phyloP scores from a whole-genome alignment of 164 flowering plant species.

The Malania oleifera region DNA sequence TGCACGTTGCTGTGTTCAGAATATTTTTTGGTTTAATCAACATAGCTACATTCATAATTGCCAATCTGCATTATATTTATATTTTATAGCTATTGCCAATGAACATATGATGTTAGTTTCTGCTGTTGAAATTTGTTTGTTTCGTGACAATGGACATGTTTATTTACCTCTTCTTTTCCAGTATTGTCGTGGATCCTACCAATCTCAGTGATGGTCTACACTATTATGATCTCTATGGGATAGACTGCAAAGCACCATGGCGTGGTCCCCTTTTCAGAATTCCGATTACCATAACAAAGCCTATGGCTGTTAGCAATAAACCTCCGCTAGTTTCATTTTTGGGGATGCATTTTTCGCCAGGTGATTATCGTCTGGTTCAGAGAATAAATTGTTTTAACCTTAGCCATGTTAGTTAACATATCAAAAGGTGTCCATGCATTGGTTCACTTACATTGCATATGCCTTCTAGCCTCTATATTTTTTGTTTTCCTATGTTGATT shows the following conservation, averaged over 20 bases:
- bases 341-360: conserved; percentile 71
- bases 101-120: background rate
- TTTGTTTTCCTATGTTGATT: too few relatives aligned
- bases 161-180: conserved; percentile 26
- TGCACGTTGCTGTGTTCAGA: too few relatives aligned
- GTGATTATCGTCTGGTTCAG: conserved; percentile 22
- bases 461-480: too few relatives aligned
- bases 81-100: too few relatives aligned
- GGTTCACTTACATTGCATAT: too few relatives aligned
- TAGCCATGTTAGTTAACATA: too few relatives aligned
- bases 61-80: too few relatives aligned
- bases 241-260: conserved; percentile 89
- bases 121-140: too few relatives aligned
- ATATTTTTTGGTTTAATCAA: too few relatives aligned
- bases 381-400: too few relatives aligned
- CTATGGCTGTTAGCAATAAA: conserved; percentile 39
- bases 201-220: conserved; percentile 73
- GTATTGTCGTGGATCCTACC: conserved; percentile 87
- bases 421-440: too few relatives aligned
- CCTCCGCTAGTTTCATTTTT: conserved; percentile 55
- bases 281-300: conserved; percentile 84
- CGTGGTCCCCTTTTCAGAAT: conserved; percentile 93
- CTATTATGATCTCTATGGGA: conserved; percentile 78
- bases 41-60: too few relatives aligned
- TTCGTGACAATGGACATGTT: background rate